Base-by-base conservation (phyloP, 2,329 filamentous ascomycete species). In the Diaporthe helianthi region DNA sequence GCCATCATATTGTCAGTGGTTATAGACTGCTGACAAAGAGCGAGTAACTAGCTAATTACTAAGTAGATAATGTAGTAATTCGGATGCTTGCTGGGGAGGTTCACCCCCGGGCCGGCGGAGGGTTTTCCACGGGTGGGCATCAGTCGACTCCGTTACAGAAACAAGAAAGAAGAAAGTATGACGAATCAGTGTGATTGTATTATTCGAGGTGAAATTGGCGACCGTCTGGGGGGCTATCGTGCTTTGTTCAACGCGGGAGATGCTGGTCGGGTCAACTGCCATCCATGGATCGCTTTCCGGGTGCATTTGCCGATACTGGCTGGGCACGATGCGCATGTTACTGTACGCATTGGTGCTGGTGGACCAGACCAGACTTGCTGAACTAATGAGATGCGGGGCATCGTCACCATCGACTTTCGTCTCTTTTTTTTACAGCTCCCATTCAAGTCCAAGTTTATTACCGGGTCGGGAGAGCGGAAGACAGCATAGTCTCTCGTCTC, bases 221-320 rank as follows among this genome's bases (percentile, higher is more conserved):
- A 8, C 12, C 2, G 29, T 13, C 7, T 47, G 47, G 44, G 3
- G 4, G 6, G 12, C 12, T 38, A 12, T 17, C 33, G 41, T 24
- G 26, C 9, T 17, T 17, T 29, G 54, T 38, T n/a, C 10, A 26
- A 58, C 24, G 24, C 41, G 15, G 9, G 22, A 13, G 33, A 47
- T 61, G 19, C 26, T 24, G 51, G 24, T 24, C n/a, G 51, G 38
- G n/a, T 53, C 52, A 31, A 66, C 38, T 36, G 19, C 29, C 24
- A 44, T 49, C n/a, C n/a, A n/a, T n/a, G n/a, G n/a, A n/a, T n/a
- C 52, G 13, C 33, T 67, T 67, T 67, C 65, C 65, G 65, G 65
- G 65, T 67, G 65, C 54, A 47, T 58, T 58, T 67, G 52, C 65
- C 65, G 65, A 67, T n/a, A 38, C 4, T n/a, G n/a, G 44, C 44